A percentile compares a stretch with the other conserved stretches of the same genome.
Evolutionary conservation across 2,329 filamentous ascomycete species (phyloP).

Genomic region (Sclerotinia nivalis): DNA sequence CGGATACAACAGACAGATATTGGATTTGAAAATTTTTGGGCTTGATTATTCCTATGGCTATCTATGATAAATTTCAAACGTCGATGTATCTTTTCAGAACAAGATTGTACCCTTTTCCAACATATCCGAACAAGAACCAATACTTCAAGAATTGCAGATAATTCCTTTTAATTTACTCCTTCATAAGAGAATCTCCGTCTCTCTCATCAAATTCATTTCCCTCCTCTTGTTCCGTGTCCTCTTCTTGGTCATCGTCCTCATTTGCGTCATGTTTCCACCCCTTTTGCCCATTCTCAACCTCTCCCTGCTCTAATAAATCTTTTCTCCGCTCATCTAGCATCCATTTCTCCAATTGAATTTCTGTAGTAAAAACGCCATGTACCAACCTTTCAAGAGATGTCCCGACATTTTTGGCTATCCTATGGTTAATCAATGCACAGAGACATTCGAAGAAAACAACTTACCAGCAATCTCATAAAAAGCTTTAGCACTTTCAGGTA

Average conservation of each 20-base stretch:
- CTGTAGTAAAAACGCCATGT: slow-evolving; percentile 36
- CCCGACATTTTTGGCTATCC: slow-evolving; percentile 35
- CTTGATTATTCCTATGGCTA: slow-evolving; percentile 1
- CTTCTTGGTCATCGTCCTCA: neutral
- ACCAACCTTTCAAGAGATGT: slow-evolving; percentile 35
- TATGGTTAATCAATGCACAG: slow-evolving; percentile 15
- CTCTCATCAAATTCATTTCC: neutral
- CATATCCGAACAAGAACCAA: neutral
- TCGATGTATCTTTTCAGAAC: neutral
- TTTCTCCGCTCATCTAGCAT: slow-evolving; percentile 33
- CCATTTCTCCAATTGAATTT: slow-evolving; percentile 38
- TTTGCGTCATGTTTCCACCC: neutral
- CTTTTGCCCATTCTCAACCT: neutral
- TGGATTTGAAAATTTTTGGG: neutral
- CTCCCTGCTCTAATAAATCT: slow-evolving; percentile 9
- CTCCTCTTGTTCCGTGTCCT: neutral
- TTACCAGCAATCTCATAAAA: slow-evolving; percentile 49
- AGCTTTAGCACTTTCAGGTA: slow-evolving; percentile 45
- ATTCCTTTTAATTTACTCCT: neutral
- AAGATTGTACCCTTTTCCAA: neutral
- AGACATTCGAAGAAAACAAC: neutral
- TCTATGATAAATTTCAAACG: slow-evolving; percentile 8
- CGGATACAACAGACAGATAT: neutral
- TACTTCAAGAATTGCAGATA: neutral
- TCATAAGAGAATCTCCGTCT: neutral